Base-by-base conservation (phyloP, 768 basidiomycete species). In the Galerina marginata region DNA sequence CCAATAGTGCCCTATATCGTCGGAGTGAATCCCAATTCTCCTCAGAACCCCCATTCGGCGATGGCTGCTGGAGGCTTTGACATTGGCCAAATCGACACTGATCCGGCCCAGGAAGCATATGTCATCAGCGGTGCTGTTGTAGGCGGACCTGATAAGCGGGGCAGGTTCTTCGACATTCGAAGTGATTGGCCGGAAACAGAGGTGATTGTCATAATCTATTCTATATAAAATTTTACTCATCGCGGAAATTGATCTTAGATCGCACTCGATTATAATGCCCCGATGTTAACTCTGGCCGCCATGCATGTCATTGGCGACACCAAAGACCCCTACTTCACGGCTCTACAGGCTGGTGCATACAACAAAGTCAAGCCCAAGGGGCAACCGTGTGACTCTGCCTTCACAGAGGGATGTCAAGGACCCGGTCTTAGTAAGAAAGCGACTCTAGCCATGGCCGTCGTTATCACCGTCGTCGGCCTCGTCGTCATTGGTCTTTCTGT, bases 181-280 rank as follows among this genome's bases (percentile, higher is more conserved):
- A 88, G 83, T 58, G 94, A 96, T 71, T 96, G 93, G 92, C 89
- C 89, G 1, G 83, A 96, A 75, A 91, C 88, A 15, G 95, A 97
- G 83, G 89, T 90, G 6, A 39, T n/a, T 38, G 6, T 69, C 48
- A 26, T 65, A 20, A 7, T 58, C 25, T 38, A 16, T 6, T 12
- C 26, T 12, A 36, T 51, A 44, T 23, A 33, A 46, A 16, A 42
- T 26, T 40, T 45, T 7, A 33, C 29, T 33, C 20, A 20, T 20
- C 29, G 29, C 37, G 44, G 36, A 23, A 47, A 38, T 23, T 36
- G 40, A 40, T 42, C 52, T 44, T 49, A 90, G 87, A 80, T 88
- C 53, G 92, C 90, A n/a, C 75, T 94, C 42, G 95, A 97, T 70
- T 95, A 95, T 72, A 93, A 92, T 64, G 93, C 94, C 0, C 93